phyloP scores from a whole-genome alignment of 2,329 filamentous ascomycete genomes.

The Botrytis fragariae region DNA sequence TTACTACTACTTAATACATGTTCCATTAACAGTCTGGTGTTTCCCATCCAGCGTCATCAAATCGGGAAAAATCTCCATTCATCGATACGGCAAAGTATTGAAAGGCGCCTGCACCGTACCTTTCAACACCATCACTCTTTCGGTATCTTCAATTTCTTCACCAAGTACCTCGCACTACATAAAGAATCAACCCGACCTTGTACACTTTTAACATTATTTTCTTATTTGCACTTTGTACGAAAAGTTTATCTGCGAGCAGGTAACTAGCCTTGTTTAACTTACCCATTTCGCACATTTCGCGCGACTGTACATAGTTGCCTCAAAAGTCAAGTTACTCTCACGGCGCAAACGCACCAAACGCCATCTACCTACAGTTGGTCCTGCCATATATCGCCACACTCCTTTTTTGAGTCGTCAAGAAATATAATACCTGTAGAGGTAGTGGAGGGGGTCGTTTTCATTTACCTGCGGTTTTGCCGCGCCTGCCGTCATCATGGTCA shows the following conservation, averaged over 20 bases:
- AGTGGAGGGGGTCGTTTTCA: conserved; percentile 52
- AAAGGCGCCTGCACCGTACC: conserved; percentile 41
- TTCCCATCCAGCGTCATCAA: conserved; percentile 23
- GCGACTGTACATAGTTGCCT: conserved; percentile 22
- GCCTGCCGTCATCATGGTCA: conserved; percentile 59
- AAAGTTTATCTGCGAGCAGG: conserved; percentile 20
- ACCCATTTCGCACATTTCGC: conserved; percentile 24
- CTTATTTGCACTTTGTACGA: not conserved
- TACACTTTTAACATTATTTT: conserved; percentile 13
- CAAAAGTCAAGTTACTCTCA: conserved; percentile 7
- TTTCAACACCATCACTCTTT: conserved; percentile 29
- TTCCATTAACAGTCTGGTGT: conserved; percentile 27
- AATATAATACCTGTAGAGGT: conserved; percentile 29
- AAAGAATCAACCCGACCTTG: conserved; percentile 12
- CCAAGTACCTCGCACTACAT: conserved; percentile 15
- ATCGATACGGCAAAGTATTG: conserved; percentile 24
- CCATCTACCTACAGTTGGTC: conserved; percentile 30
- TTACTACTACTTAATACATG: conserved; percentile 13
- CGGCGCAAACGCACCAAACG: conserved; percentile 22
- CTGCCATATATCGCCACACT: conserved; percentile 39
- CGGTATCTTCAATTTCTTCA: conserved; percentile 27
- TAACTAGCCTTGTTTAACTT: conserved; percentile 15
- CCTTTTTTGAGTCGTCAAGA: conserved; percentile 36
- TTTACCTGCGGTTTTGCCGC: conserved; percentile 56
- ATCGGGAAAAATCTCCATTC: not conserved